These are phyloP conservation scores for Steccherinum ochraceum DNA, from an alignment of 768 basidiomycete genomes.

Conservation along the genomic window DNA sequence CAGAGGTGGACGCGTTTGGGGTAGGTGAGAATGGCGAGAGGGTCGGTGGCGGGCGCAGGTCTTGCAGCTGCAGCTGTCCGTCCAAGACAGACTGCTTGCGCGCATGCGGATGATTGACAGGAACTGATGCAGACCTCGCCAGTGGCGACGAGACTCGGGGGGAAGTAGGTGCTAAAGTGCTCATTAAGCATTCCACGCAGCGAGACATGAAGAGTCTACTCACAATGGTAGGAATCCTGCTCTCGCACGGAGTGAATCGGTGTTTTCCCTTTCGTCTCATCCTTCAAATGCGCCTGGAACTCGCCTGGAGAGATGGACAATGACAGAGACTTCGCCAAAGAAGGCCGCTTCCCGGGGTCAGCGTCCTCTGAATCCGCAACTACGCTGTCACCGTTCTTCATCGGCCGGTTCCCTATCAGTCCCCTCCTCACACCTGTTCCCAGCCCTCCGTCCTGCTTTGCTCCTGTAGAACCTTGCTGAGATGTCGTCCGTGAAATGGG, in stretches of 20 bases:
- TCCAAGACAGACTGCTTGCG: slow-evolving; percentile 67
- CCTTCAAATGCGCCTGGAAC: slow-evolving; percentile 12
- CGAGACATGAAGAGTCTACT: not conserved
- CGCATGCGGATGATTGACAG: slow-evolving; percentile 68
- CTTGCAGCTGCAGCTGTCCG: slow-evolving; percentile 32
- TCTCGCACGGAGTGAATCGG: slow-evolving; percentile 5
- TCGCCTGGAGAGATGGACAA: slow-evolving; percentile 54
- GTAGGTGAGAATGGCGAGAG: slow-evolving; percentile 16
- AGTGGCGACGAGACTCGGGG: slow-evolving; percentile 32
- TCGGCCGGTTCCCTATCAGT: slow-evolving; percentile 40
- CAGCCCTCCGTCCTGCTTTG: slow-evolving; percentile 9
- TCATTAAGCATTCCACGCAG: not conserved
- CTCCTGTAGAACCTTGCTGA: slow-evolving; percentile 33
- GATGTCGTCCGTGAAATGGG: slow-evolving; percentile 44
- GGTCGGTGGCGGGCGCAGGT: slow-evolving; percentile 12
- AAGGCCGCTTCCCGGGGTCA: slow-evolving; percentile 20
- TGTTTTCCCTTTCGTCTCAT: slow-evolving; percentile 12
- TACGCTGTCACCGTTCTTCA: slow-evolving; percentile 26
- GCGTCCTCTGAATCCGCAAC: too few relatives aligned
- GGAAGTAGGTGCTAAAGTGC: slow-evolving; percentile 8
- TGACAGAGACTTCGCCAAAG: slow-evolving; percentile 59
- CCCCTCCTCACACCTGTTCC: slow-evolving; percentile 37
- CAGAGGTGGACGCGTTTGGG: slow-evolving; percentile 24
- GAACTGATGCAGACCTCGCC: slow-evolving; percentile 34
- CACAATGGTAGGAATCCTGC: not conserved